A percentile compares a stretch with the other conserved stretches of the same genome.
phyloP scores from a whole-genome alignment of 2,329 filamentous ascomycete species.

The Fonsecaea erecta region DNA sequence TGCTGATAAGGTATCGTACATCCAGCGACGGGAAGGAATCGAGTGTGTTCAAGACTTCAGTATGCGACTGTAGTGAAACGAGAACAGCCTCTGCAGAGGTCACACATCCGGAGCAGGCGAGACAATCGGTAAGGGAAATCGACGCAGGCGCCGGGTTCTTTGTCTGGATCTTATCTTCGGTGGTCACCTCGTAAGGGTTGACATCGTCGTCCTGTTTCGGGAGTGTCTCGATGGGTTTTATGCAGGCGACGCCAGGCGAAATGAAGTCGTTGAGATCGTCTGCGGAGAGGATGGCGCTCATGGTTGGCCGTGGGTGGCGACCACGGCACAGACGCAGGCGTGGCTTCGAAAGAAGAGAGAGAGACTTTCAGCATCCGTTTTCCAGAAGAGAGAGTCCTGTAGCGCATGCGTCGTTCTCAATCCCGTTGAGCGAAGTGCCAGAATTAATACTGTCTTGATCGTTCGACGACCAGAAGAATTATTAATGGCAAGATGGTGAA shows the following conservation, averaged over 20 bases:
- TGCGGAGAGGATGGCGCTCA: slow-evolving; percentile 96
- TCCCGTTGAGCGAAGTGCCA: background rate
- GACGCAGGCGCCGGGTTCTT: slow-evolving; percentile 72
- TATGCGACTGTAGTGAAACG: slow-evolving; percentile 90
- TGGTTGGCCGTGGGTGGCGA: slow-evolving; percentile 46
- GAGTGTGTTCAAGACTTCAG: slow-evolving; percentile 82
- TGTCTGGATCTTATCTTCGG: slow-evolving; percentile 75
- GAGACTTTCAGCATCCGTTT: background rate
- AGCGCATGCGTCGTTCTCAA: background rate
- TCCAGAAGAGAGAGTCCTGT: background rate
- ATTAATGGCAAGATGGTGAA: slow-evolving; percentile 18
- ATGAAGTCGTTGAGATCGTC: slow-evolving; percentile 99
- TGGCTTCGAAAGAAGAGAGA: background rate
- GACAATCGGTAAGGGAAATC: slow-evolving; percentile 95
- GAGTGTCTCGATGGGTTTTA: slow-evolving; percentile 94
- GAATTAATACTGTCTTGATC: slow-evolving; percentile 1
- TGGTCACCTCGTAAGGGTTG: slow-evolving; percentile 78
- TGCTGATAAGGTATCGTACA: slow-evolving; percentile 45
- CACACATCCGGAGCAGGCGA: slow-evolving; percentile 96
- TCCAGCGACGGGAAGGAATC: slow-evolving; percentile 62
- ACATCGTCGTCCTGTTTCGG: slow-evolving; percentile 64
- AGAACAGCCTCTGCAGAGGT: slow-evolving; percentile 97
- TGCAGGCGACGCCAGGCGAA: slow-evolving; percentile 93
- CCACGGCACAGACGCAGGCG: slow-evolving; percentile 7
- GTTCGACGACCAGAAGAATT: slow-evolving; percentile 11